These are phyloP conservation scores for Parsonsia alboflavescens DNA, from an alignment of 257 asterid species.

Conservation along the genomic window DNA sequence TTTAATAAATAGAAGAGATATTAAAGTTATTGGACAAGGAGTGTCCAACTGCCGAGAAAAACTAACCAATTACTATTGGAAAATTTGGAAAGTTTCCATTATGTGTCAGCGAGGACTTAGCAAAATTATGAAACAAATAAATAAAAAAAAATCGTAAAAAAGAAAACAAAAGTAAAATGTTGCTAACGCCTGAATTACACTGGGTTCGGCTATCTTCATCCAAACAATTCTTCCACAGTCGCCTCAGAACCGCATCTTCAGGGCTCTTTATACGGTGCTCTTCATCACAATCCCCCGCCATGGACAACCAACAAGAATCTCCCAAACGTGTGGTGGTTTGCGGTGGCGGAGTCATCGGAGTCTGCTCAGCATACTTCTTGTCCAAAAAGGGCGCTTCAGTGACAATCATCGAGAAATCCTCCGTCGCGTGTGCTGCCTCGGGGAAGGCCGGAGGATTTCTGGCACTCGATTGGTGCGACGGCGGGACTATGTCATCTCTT, in stretches of 20 bases:
- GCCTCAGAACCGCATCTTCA: conserved; percentile 15
- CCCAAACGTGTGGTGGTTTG: conserved; percentile 68
- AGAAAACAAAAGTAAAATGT: not conserved
- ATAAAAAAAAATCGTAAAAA: not conserved
- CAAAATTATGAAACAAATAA: not conserved
- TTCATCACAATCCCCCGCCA: conserved; percentile 20
- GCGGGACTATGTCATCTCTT: conserved; percentile 54
- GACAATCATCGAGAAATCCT: conserved; percentile 74
- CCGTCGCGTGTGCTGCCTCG: conserved; percentile 88
- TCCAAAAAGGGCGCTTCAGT: conserved; percentile 68
- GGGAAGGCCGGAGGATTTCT: conserved; percentile 95
- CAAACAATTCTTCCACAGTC: conserved; percentile 12
- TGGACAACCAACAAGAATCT: conserved; percentile 37
- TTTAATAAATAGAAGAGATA: too few relatives aligned
- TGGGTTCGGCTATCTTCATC: not conserved
- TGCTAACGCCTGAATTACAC: conserved; percentile 19
- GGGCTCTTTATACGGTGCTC: conserved; percentile 24
- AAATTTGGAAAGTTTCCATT: too few relatives aligned
- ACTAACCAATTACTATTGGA: too few relatives aligned
- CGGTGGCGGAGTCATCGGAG: conserved; percentile 97
- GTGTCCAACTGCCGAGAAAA: too few relatives aligned
- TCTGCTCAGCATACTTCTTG: conserved; percentile 79
- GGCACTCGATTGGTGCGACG: conserved; percentile 89
- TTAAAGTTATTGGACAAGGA: too few relatives aligned
- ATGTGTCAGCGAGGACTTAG: not conserved